phyloP scores from a whole-genome alignment of 176 grass and related monocot species.

The Dactylis glomerata region DNA sequence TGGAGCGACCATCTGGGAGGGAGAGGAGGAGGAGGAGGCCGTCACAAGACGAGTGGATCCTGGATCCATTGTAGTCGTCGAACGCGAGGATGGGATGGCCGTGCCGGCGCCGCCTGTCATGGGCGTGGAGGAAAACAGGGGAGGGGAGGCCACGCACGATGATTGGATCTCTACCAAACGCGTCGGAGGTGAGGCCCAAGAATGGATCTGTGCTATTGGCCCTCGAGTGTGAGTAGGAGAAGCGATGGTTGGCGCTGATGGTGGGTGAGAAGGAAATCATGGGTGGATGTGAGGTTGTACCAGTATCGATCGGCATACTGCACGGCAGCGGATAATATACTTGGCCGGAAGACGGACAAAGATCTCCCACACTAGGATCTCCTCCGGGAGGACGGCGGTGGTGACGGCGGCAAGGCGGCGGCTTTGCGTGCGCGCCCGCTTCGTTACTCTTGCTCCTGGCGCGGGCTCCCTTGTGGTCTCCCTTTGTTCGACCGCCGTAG shows the following conservation, averaged over 20 bases:
- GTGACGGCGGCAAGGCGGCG: too few species aligned
- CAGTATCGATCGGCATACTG: neutral
- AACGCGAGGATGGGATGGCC: neutral
- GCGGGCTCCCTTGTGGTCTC: too few species aligned
- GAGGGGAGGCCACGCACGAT: too few species aligned
- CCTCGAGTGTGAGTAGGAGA: neutral
- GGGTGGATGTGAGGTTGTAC: neutral
- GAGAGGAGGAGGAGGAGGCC: neutral
- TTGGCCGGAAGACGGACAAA: neutral
- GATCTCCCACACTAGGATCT: neutral
- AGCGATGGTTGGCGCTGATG: neutral
- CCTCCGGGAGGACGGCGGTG: too few species aligned
- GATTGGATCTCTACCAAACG: neutral
- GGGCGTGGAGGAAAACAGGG: too few species aligned
- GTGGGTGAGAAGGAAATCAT: neutral
- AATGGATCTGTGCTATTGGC: too few species aligned
- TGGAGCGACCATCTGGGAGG: neutral
- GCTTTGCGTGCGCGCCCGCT: too few species aligned
- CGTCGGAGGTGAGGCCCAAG: too few species aligned
- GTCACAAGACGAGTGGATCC: neutral
- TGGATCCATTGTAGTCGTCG: neutral
- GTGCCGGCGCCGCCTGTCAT: too few species aligned
- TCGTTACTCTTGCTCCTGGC: too few species aligned
- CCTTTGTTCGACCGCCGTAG: too few species aligned
- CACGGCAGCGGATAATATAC: neutral